Evolutionary conservation across 306 rosid species (phyloP).

Genomic region (Sophora flavescens): DNA sequence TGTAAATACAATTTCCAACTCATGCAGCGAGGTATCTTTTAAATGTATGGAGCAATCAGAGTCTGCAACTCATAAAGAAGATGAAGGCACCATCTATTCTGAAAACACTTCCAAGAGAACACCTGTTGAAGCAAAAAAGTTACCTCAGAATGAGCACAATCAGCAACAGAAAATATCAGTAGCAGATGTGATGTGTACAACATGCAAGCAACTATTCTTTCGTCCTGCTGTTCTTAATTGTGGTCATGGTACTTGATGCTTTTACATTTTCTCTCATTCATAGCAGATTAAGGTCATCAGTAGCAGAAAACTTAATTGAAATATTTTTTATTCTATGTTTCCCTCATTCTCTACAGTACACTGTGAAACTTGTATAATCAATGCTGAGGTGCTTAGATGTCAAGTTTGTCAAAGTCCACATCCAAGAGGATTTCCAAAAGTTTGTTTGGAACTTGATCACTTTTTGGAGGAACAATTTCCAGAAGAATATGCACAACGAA

Average conservation of each 20-base stretch:
- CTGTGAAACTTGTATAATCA: conserved; percentile 68
- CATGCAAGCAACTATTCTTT: conserved; percentile 71
- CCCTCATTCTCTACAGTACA: conserved; percentile 55
- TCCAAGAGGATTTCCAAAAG: conserved; percentile 79
- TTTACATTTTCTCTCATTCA: conserved; percentile 13
- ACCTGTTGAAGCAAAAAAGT: conserved; percentile 42
- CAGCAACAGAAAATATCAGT: conserved; percentile 52
- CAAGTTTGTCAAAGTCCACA: conserved; percentile 72
- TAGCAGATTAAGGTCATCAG: conserved; percentile 28
- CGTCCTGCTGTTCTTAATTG: conserved; percentile 82
- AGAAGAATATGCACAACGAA: conserved; percentile 67
- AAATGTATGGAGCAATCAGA: conserved; percentile 39
- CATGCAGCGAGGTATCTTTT: conserved; percentile 34
- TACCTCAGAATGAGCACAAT: conserved; percentile 42
- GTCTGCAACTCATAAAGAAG: conserved; percentile 37
- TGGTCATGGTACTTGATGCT: conserved; percentile 75
- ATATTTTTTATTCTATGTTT: conserved; percentile 10
- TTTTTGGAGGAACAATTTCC: conserved; percentile 75
- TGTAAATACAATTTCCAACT: conserved; percentile 33
- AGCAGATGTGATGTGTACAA: conserved; percentile 66
- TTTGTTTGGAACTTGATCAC: conserved; percentile 70
- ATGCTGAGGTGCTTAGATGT: conserved; percentile 64
- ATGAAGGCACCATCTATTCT: conserved; percentile 31
- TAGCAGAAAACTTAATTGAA: conserved; percentile 25
- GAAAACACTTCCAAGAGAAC: conserved; percentile 39